Evolutionary conservation across 202 grass and related monocot genomes (phyloP), one percentile per base, ranked within the genome.

Genomic region (Miscanthus sacchariflorus): DNA sequence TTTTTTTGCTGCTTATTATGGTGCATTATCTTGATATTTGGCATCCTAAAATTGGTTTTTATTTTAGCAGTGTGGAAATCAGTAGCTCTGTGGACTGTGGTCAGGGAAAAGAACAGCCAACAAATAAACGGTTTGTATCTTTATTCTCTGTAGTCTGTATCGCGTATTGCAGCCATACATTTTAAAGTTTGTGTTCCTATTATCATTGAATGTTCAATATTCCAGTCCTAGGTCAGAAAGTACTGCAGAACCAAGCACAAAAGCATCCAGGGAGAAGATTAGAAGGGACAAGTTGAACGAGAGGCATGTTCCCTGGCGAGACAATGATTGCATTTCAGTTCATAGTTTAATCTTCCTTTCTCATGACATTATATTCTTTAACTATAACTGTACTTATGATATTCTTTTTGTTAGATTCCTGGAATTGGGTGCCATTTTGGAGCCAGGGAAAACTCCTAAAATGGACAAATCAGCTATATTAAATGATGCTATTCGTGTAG

Each of bases 181-280:
- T 77, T 77, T 58, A 0, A 23, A 21, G 28, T 76, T 61, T 39
- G 28, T n/a, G 42, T 52, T 42, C 21, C 17, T 84, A 4, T 72
- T 87, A 12, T 80, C 70, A 40, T 30, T 67, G 33, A 80, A 44
- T 63, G 36, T 74, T 88, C 83, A 87, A 89, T 76, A 13, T 84
- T 86, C 52, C 83, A 99, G 97, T 85, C 84, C 85, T 74, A 97
- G 97, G 88, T 79, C 88, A 54, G 97, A 99, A 91, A 81, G 76
- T 70, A 86, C 79, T 25, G 33, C 88, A 80, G 89, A 90, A 66
- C 93, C 94, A 64, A 86, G 89, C 81, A 93, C 97, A 76, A 99
- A 99, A 95, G 97, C 97, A 52, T 97, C 93, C 85, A 91, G 94
- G 83, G 97, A 99, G 72, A 99, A 99, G 75, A 68, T 95, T 66